Evolutionary conservation across 2,329 filamentous ascomycete genomes (phyloP), one percentile per base, ranked within the genome.

Genomic region (Monosporascus sp.): DNA sequence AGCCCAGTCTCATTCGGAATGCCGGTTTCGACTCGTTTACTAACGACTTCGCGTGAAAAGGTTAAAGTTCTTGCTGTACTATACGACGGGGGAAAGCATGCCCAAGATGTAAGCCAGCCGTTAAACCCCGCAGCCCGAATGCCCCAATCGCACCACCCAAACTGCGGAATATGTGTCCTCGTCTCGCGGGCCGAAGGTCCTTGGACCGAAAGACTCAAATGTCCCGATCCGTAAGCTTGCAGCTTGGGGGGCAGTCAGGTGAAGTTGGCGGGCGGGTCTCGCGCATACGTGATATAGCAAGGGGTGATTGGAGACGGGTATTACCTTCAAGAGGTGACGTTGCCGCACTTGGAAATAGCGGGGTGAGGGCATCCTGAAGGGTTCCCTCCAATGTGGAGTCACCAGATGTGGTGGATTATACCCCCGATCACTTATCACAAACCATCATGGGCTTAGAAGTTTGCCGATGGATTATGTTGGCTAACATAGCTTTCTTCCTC

Each of bases 21-120:
- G 62, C 70, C 73, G 57, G 80, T 81, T 68, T 78, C 85, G 61
- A 78, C 78, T 64, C 82, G 83, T 76, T 82, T 73, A 74, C 77
- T 80, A 68, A 80, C 77, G 65, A 72, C 72, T 57, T 58, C 62
- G 64, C 71, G 68, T 69, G 70, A 74, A 74, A 72, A 97, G 91
- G 92, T 92, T 79, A 97, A 97, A 80, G 89, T 97, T 76, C 86
- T 97, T 71, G 81, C 92, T 70, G 89, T 96, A 65, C 83, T 96
- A 65, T 97, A 97, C 81, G 92, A 97, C 76, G 92, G 91, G 72
- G 82, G 84, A 71, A 79, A 90, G 78, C 90, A 96, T 79, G 91
- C 92, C 77, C 78, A 88, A 75, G 82, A 97, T 69, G 90, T 95
- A 71, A 72, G 77, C 70, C 5, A 46, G 20, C 36, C 53, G 42